Conservation (phyloP, 176 grass and related monocot genomes). For the Carex cristatella region DNA sequence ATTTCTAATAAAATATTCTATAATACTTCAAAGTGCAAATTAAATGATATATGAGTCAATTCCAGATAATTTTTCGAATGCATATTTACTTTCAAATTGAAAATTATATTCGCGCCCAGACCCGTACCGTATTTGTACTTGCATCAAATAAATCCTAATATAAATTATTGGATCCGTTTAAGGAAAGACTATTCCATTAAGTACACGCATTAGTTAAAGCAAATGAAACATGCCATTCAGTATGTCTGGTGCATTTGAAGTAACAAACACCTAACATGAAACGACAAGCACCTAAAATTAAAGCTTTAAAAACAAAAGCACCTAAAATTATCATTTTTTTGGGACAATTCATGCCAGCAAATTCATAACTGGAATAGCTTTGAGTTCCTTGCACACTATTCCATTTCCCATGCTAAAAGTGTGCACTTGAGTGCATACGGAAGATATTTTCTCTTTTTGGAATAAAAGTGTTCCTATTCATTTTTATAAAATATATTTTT, state of each 20-base stretch:
- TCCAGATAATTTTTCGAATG: no score
- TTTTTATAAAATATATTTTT: no score
- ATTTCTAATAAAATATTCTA: no score
- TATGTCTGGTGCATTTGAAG: not conserved
- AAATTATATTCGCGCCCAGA: no score
- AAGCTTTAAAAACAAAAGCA: not conserved
- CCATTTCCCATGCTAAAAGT: not conserved
- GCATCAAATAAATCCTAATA: no score
- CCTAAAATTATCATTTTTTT: slow-evolving; percentile 7
- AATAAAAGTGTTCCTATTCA: no score
- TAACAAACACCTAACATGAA: slow-evolving; percentile 5
- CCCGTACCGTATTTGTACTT: no score
- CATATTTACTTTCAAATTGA: no score
- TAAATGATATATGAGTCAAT: no score
- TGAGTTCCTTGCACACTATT: not conserved
- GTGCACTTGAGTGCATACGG: not conserved
- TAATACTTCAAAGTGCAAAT: no score
- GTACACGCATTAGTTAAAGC: slow-evolving; percentile 4
- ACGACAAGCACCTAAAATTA: not conserved
- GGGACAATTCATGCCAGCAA: not conserved
- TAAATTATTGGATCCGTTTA: not conserved
- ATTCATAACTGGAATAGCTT: not conserved
- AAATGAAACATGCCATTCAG: not conserved
- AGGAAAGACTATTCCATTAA: not conserved
- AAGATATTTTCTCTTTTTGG: no score